Evolutionary conservation across 1,139 yeast species (phyloP).

Genomic region (Spathaspora sp.): DNA sequence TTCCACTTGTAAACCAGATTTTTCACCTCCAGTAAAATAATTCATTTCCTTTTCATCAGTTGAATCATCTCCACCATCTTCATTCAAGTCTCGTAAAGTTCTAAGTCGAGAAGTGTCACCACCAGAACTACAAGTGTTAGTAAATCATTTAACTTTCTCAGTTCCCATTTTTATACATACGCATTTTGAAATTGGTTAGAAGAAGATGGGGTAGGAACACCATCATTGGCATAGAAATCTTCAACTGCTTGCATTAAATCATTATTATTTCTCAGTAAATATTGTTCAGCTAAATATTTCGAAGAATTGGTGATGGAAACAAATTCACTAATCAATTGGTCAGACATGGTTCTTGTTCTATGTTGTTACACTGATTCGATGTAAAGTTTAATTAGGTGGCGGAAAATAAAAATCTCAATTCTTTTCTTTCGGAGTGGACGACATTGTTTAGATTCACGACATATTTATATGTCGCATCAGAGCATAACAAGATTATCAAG

Average conservation of each 20-base stretch:
- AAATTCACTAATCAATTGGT: slow-evolving; percentile 50
- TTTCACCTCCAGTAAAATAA: slow-evolving; percentile 94
- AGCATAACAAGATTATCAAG: too few species aligned
- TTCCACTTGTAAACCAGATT: slow-evolving; percentile 90
- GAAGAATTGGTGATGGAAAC: slow-evolving; percentile 41
- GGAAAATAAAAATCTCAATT: not conserved
- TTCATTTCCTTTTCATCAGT: slow-evolving; percentile 70
- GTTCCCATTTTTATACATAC: slow-evolving; percentile 7
- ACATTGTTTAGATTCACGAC: not conserved
- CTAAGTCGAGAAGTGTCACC: slow-evolving; percentile 22
- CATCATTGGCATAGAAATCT: slow-evolving; percentile 35
- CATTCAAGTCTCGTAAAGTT: slow-evolving; percentile 54
- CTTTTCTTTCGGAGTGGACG: not conserved
- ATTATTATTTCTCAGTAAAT: slow-evolving; percentile 37
- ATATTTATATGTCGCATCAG: too few species aligned
- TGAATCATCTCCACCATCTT: slow-evolving; percentile 40
- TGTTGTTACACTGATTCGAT: not conserved
- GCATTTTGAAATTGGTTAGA: slow-evolving; percentile 7
- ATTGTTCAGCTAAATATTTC: slow-evolving; percentile 41
- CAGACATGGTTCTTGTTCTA: not conserved
- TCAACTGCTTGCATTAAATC: slow-evolving; percentile 44
- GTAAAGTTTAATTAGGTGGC: slow-evolving; percentile 1
- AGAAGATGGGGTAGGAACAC: slow-evolving; percentile 4
- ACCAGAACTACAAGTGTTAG: slow-evolving; percentile 1
- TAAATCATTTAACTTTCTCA: not conserved